Evolutionary conservation across 176 grass and related monocot species (phyloP).

Genomic region (Panicum miliaceum): DNA sequence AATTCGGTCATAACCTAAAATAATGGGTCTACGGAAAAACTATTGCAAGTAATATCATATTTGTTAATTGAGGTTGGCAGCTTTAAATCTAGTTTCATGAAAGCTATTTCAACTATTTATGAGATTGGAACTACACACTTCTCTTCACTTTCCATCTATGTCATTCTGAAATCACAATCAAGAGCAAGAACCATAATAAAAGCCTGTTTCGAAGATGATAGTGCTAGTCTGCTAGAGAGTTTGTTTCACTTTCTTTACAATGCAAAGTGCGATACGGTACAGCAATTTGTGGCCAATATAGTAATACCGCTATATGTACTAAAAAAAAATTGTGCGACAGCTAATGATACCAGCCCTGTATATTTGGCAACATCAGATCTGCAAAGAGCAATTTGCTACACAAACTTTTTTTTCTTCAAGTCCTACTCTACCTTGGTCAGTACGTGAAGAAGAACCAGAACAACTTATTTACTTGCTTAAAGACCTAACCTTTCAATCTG

Average conservation of each 20-base stretch:
- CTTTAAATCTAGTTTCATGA: neutral
- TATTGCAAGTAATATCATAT: neutral
- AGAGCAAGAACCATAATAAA: neutral
- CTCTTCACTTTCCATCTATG: neutral
- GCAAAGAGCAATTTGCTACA: too few species aligned
- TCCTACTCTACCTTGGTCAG: neutral
- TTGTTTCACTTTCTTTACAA: neutral
- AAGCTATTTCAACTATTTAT: neutral
- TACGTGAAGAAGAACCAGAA: neutral
- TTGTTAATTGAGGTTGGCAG: neutral
- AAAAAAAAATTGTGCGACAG: neutral
- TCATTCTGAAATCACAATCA: neutral
- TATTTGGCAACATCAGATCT: too few species aligned
- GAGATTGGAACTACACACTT: neutral
- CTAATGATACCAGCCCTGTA: too few species aligned
- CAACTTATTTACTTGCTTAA: neutral
- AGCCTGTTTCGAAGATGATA: neutral
- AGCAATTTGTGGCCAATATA: too few species aligned
- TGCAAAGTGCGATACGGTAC: too few species aligned
- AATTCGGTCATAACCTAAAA: neutral
- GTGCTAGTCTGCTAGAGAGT: neutral
- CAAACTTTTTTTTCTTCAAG: too few species aligned
- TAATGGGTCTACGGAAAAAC: neutral
- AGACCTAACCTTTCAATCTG: neutral
- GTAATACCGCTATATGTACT: neutral